Conservation (phyloP, 371 early-diverging fungal species). For the Mucor velutinosus region DNA sequence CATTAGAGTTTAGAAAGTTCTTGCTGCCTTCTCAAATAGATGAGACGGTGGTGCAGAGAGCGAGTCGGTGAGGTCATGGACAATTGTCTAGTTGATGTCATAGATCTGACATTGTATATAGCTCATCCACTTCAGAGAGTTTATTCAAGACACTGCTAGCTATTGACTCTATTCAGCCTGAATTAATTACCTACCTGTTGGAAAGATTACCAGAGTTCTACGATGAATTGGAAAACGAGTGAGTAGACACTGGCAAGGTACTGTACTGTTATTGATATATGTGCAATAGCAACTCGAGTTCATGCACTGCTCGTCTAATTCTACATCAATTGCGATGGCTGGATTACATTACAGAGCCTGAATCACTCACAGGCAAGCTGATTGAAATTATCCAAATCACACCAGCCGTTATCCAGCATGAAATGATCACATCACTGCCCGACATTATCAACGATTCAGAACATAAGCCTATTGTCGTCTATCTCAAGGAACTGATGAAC, state of each 20-base stretch:
- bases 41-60: constrained; percentile 13
- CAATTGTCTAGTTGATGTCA: not conserved
- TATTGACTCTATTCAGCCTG: constrained; percentile 65
- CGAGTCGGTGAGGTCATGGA: constrained; percentile 17
- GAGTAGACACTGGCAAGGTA: not conserved
- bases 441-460: constrained; percentile 81
- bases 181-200: constrained; percentile 60
- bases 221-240: constrained; percentile 59
- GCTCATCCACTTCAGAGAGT: constrained; percentile 50
- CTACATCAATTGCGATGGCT: constrained; percentile 81
- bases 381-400: constrained; percentile 74
- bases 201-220: constrained; percentile 71
- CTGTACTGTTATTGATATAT: not conserved
- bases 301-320: constrained; percentile 65
- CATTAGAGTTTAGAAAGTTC: constrained; percentile 32
- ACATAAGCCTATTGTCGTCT: constrained; percentile 65
- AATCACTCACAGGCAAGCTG: constrained; percentile 62
- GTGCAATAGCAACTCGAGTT: constrained; percentile 36
- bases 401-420: constrained; percentile 69
- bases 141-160: constrained; percentile 63
- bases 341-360: constrained; percentile 73
- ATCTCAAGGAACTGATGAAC: constrained; percentile 67
- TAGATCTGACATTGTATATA: not conserved
- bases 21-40: constrained; percentile 34
- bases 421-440: constrained; percentile 74